Conservation (phyloP, 176 grass and related monocot genomes). For the Alloteropsis semialata region DNA sequence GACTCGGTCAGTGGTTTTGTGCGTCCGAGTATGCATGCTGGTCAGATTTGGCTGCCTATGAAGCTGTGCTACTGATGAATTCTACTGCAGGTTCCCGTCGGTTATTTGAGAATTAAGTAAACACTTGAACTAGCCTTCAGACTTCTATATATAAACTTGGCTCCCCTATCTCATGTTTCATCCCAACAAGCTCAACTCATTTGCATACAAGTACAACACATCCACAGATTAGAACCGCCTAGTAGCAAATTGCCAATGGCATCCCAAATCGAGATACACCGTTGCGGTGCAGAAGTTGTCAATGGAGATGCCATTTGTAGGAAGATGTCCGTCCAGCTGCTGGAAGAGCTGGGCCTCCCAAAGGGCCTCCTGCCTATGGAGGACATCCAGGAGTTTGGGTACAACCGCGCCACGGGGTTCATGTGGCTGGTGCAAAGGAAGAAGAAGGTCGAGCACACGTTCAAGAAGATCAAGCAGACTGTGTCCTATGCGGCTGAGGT, state of each 20-base stretch:
- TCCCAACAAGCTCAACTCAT: no score
- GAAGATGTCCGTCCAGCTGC: neutral
- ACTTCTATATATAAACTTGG: no score
- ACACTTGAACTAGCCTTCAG: neutral
- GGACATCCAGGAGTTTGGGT: neutral
- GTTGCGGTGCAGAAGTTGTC: neutral
- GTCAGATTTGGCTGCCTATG: neutral
- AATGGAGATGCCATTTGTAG: neutral
- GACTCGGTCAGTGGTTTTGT: neutral
- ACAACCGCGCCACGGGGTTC: neutral
- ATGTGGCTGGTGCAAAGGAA: slow-evolving; percentile 33
- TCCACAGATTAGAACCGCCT: no score
- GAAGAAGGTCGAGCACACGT: no score
- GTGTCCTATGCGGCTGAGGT: slow-evolving; percentile 11
- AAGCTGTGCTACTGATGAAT: no score
- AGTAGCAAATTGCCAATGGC: no score
- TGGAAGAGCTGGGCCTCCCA: neutral
- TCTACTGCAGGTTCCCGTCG: neutral
- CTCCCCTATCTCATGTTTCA: no score
- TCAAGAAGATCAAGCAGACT: slow-evolving; percentile 36
- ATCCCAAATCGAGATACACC: no score
- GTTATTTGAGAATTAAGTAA: neutral
- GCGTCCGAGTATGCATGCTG: neutral
- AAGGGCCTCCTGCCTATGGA: neutral
- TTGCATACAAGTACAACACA: no score